These are phyloP conservation scores for Saccharata proteae DNA, from an alignment of 2,329 filamentous ascomycete genomes.

Conservation along the genomic window DNA sequence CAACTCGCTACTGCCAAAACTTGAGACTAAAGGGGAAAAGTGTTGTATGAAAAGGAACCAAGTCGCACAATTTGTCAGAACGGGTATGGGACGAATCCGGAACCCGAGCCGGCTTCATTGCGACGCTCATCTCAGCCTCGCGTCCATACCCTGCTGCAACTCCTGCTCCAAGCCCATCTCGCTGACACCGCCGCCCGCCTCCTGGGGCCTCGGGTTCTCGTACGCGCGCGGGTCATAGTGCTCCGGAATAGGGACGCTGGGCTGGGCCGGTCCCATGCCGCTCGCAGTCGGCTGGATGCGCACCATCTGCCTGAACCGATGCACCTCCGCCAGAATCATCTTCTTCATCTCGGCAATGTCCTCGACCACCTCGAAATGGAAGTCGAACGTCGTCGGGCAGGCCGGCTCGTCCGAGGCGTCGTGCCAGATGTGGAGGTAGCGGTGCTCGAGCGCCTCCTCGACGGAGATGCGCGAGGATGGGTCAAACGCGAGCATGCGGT, in stretches of 20 bases:
- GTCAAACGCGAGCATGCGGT: conserved; percentile 96
- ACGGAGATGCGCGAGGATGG: conserved; percentile 87
- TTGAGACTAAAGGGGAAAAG: too few relatives aligned
- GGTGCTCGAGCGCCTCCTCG: conserved; percentile 90
- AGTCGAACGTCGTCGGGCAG: conserved; percentile 92
- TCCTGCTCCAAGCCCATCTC: conserved; percentile 9
- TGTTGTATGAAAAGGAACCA: conserved; percentile 2
- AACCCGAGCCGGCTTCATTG: too few relatives aligned
- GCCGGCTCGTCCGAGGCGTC: conserved; percentile 90
- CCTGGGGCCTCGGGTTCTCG: conserved; percentile 52
- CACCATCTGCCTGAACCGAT: conserved; percentile 61
- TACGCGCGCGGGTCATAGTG: conserved; percentile 45
- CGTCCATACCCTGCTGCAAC: conserved; percentile 9
- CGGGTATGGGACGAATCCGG: too few relatives aligned
- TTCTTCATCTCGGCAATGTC: conserved; percentile 90
- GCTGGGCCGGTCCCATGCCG: conserved; percentile 25
- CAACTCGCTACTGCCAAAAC: too few relatives aligned
- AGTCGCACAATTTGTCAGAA: neutral
- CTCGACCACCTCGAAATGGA: conserved; percentile 95
- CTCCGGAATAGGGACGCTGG: conserved; percentile 50
- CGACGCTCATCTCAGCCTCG: too few relatives aligned
- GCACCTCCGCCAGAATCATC: conserved; percentile 95
- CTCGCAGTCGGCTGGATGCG: conserved; percentile 23
- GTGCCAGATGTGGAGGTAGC: conserved; percentile 96
- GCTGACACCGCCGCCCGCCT: conserved; percentile 20